Base-by-base conservation (phyloP, 2,329 filamentous ascomycete species). In the Ambrosiella beaveri region DNA sequence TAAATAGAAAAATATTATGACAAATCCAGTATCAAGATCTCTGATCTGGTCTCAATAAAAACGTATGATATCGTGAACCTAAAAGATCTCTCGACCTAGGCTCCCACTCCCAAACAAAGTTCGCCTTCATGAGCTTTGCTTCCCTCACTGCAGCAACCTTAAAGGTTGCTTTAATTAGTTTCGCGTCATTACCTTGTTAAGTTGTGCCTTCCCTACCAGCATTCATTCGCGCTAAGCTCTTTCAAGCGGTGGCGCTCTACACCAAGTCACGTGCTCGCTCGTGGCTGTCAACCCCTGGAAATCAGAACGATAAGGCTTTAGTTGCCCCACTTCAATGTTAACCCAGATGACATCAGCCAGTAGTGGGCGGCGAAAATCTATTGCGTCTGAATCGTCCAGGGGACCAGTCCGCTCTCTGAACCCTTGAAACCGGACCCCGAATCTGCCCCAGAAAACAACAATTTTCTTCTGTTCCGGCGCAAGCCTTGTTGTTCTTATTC, bases 221-320 rank as follows among this genome's bases (percentile, higher is more conserved):
- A 13, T 47, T 38, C 15, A 19, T 38, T 19, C 59, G 59, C 56
- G 53, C 45, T 38, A 51, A 19, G 27, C 39, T 12, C 12, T 47
- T 47, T 47, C 17, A 27, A n/a, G 37, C 53, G 52, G 53, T 39
- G 49, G 45, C 17, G 36, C 7, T n/a, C n/a, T 9, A 61, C 59
- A 53, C 59, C 59, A 49, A 41, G 36, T 61, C 59, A 61, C 59
- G 59, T 61, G 59, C 7, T 0, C 12, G 9, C 4, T 27, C 9
- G 7, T 51, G 47, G 47, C 47, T 27, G 1, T 2, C 12, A 27
- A 51, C 36, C 47, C 47, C 47, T 27, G 8, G 19, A 35, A 17
- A 51, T 35, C 17, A 35, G 7, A 35, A 35, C 9, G 12, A 19
- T 8, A 35, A 51, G 19, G 47, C 47, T 37, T 19, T 9, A 35